Percentiles rank a stretch among this genome's conserved stretches.
phyloP scores from a whole-genome alignment of 1,139 yeast genomes.

The Yamadazyma epiphylla region DNA sequence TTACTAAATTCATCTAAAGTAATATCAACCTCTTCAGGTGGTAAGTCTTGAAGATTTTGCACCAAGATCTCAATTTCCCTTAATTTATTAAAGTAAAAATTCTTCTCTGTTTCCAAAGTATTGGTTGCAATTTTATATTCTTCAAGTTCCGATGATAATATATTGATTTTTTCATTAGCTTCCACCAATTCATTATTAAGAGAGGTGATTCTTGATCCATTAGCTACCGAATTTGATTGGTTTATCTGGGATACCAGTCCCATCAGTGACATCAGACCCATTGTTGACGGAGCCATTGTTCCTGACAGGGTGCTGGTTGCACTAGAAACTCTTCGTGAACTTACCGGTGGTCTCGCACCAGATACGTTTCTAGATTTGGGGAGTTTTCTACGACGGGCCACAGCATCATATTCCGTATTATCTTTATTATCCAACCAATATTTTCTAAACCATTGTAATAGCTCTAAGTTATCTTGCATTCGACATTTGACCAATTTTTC shows the following conservation, averaged over 20 bases:
- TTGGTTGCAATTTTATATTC: slow-evolving; percentile 53
- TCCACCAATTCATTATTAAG: slow-evolving; percentile 18
- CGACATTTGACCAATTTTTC: slow-evolving; percentile 81
- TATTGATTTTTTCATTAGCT: slow-evolving; percentile 33
- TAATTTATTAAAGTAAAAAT: slow-evolving; percentile 84
- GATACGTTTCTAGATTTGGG: background rate
- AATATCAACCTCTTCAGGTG: slow-evolving; percentile 25
- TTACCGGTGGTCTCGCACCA: slow-evolving; percentile 3
- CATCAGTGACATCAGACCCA: background rate
- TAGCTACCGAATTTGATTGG: too few relatives aligned
- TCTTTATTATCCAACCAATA: slow-evolving; percentile 78
- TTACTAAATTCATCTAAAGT: slow-evolving; percentile 42
- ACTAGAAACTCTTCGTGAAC: background rate
- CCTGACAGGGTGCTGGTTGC: background rate
- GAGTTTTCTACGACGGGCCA: slow-evolving; percentile 18
- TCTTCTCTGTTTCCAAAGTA: slow-evolving; percentile 72
- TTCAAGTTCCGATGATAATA: slow-evolving; percentile 45
- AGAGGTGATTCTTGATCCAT: slow-evolving; percentile 15
- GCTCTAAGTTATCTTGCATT: slow-evolving; percentile 90
- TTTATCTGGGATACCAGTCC: slow-evolving; percentile 1
- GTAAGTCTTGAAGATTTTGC: slow-evolving; percentile 55
- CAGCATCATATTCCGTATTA: slow-evolving; percentile 62
- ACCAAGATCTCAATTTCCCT: slow-evolving; percentile 83
- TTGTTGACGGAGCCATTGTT: background rate
- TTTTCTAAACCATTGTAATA: slow-evolving; percentile 86